Percentiles rank a stretch among this genome's conserved stretches.
Conservation (phyloP, 2,329 filamentous ascomycete species). For the Penicillium sp. region DNA sequence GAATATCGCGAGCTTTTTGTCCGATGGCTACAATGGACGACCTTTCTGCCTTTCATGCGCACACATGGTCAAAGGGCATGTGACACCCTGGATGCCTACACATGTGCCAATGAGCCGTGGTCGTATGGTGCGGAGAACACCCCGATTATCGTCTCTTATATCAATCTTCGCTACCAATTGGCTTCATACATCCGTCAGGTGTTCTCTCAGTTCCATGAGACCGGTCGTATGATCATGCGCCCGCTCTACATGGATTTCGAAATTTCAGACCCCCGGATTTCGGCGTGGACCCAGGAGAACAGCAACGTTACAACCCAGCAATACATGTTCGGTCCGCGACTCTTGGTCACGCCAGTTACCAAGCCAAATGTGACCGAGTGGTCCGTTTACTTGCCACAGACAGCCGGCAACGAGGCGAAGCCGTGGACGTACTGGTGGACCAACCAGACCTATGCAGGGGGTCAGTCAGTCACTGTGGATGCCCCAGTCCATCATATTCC, state of each 20-base stretch:
- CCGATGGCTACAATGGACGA: slow-evolving; percentile 65
- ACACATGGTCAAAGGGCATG: slow-evolving; percentile 60
- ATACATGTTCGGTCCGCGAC: slow-evolving; percentile 40
- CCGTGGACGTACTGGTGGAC: slow-evolving; percentile 45
- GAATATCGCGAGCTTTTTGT: slow-evolving; percentile 60
- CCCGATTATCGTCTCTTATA: slow-evolving; percentile 56
- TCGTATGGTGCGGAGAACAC: slow-evolving; percentile 59
- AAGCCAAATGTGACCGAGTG: slow-evolving; percentile 36
- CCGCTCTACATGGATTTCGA: slow-evolving; percentile 42
- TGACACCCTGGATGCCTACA: slow-evolving; percentile 42
- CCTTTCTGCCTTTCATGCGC: slow-evolving; percentile 59
- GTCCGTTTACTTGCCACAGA: slow-evolving; percentile 37
- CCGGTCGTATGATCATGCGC: slow-evolving; percentile 38
- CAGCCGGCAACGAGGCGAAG: slow-evolving; percentile 21
- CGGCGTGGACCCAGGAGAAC: slow-evolving; percentile 25
- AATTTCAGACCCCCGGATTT: slow-evolving; percentile 24
- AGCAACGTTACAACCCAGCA: slow-evolving; percentile 38
- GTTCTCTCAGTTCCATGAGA: slow-evolving; percentile 34
- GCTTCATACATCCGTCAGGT: slow-evolving; percentile 30
- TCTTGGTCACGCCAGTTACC: slow-evolving; percentile 40
- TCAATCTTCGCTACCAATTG: slow-evolving; percentile 56
- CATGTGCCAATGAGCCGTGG: slow-evolving; percentile 57
- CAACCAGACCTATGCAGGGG: slow-evolving; percentile 39
- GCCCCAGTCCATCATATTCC: slow-evolving; percentile 25
- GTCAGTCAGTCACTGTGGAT: slow-evolving; percentile 39